phyloP scores from a whole-genome alignment of 2,329 filamentous ascomycete species.

The Colletotrichum limetticola region DNA sequence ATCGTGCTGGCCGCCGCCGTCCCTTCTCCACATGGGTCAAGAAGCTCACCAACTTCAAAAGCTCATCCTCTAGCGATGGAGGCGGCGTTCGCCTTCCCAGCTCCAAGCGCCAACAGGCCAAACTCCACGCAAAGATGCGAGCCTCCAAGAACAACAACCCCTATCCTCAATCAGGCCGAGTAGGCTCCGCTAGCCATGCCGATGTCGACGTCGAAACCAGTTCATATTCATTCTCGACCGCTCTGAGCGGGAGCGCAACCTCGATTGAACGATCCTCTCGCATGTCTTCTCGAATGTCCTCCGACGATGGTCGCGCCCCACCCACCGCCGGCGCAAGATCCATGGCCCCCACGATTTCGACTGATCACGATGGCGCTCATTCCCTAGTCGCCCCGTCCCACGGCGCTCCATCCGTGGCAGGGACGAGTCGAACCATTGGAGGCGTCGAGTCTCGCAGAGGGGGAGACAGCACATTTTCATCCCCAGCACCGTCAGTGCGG shows the following conservation, averaged over 20 bases:
- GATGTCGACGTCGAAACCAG: constrained; percentile 45
- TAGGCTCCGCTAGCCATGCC: constrained; percentile 47
- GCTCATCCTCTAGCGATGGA: constrained; percentile 67
- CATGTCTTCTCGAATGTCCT: constrained; percentile 70
- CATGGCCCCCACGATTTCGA: constrained; percentile 83
- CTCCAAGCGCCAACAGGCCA: constrained; percentile 54
- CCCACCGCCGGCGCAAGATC: constrained; percentile 76
- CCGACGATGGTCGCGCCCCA: constrained; percentile 66
- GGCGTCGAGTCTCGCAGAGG: constrained; percentile 76
- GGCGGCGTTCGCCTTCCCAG: constrained; percentile 43
- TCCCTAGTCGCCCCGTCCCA: constrained; percentile 84
- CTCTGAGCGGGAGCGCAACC: constrained; percentile 62
- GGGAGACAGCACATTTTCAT: constrained; percentile 82
- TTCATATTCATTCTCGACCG: constrained; percentile 66
- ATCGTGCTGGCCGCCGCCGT: constrained; percentile 73
- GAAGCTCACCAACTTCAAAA: constrained; percentile 88
- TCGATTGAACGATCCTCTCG: constrained; percentile 69
- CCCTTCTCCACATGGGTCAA: constrained; percentile 96
- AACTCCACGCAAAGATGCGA: constrained; percentile 65
- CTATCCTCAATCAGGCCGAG: constrained; percentile 84
- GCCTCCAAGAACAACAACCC: constrained; percentile 82
- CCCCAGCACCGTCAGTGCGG: constrained; percentile 81
- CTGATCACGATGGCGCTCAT: constrained; percentile 79
- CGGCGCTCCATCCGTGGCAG: constrained; percentile 71
- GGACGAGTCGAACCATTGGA: constrained; percentile 77